Percentiles rank a stretch among this genome's conserved stretches.
Conservation (phyloP, 2,329 filamentous ascomycete species). For the Incumbomyces lentus region DNA sequence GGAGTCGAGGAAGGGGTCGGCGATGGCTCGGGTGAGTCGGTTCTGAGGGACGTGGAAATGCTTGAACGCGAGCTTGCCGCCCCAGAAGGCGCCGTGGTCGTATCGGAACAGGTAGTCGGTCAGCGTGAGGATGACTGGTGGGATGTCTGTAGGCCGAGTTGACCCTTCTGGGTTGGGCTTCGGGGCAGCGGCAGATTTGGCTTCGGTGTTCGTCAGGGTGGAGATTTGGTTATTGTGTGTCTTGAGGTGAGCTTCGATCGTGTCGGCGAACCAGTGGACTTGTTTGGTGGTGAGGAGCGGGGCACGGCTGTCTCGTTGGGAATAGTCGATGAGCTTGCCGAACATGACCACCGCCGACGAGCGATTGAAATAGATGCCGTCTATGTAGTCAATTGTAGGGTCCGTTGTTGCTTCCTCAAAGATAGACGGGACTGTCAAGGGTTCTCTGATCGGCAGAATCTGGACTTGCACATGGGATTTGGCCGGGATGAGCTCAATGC, state of each 20-base stretch:
- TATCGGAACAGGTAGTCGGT: conserved; percentile 34
- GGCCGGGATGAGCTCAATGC: conserved; percentile 37
- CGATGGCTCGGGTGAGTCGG: conserved; percentile 44
- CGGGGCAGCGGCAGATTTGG: background rate
- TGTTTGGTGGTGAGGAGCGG: conserved; percentile 3
- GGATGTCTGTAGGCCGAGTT: conserved; percentile 20
- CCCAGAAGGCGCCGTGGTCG: conserved; percentile 56
- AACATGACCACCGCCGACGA: conserved; percentile 14
- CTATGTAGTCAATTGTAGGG: conserved; percentile 35
- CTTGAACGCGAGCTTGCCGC: conserved; percentile 47
- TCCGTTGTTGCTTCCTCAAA: conserved; percentile 24
- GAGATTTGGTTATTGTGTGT: conserved; percentile 7
- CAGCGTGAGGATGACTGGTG: conserved; percentile 3
- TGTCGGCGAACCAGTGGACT: conserved; percentile 6
- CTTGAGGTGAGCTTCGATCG: conserved; percentile 5
- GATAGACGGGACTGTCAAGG: conserved; percentile 1
- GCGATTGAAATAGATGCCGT: conserved; percentile 39
- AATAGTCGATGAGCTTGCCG: conserved; percentile 6
- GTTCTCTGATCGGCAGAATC: conserved; percentile 29
- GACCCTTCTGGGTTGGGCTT: conserved; percentile 2
- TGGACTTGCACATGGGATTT: conserved; percentile 39
- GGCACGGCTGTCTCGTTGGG: conserved; percentile 18
- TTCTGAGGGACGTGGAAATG: conserved; percentile 54
- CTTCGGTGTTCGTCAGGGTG: background rate
- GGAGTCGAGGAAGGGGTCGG: conserved; percentile 52